Evolutionary conservation across 306 rosid species (phyloP).

Genomic region (Trichosanthes truncata): DNA sequence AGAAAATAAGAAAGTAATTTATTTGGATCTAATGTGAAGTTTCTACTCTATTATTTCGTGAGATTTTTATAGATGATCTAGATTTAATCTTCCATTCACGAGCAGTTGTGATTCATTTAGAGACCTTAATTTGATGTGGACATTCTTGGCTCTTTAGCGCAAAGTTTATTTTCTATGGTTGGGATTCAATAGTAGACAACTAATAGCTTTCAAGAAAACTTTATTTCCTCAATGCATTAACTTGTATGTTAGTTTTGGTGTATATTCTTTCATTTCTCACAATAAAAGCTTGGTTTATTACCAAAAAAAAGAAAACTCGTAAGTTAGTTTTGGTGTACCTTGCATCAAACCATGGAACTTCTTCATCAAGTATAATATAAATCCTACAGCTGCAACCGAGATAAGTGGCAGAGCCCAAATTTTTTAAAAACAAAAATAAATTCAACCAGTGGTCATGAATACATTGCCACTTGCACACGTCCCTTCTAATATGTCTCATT

Average conservation of each 20-base stretch:
- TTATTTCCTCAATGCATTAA: neutral
- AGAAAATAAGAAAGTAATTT: neutral
- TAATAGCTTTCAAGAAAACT: neutral
- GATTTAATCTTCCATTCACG: neutral
- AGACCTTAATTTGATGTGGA: neutral
- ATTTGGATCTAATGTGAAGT: neutral
- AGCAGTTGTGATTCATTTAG: neutral
- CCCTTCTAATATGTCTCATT: neutral
- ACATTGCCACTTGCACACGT: neutral
- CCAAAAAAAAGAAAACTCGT: too few relatives aligned
- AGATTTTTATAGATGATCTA: neutral
- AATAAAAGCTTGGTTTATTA: too few relatives aligned
- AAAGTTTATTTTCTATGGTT: neutral
- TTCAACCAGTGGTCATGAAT: neutral
- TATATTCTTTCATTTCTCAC: too few relatives aligned
- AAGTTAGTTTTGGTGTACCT: neutral
- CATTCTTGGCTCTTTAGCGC: neutral
- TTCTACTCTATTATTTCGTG: neutral
- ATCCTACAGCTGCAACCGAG: neutral
- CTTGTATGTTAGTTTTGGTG: too few relatives aligned
- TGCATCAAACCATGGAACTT: neutral
- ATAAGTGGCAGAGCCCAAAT: neutral
- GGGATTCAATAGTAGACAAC: neutral
- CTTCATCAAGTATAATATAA: neutral
- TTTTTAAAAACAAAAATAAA: too few relatives aligned